Conservation (phyloP, 2,329 filamentous ascomycete genomes). For the Alternaria sp. region DNA sequence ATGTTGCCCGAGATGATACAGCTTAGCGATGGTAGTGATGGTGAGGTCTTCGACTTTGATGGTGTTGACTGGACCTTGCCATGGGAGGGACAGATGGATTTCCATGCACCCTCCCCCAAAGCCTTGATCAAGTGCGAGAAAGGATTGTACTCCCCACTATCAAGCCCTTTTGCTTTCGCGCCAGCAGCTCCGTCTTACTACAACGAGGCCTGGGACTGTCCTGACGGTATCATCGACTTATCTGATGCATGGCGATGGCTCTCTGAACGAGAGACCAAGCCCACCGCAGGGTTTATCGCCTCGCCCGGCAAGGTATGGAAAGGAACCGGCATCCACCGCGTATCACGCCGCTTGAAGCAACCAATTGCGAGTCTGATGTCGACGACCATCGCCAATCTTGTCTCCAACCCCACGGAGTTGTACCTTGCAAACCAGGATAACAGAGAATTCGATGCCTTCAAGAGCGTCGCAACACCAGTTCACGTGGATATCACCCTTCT, state of each 20-base stretch:
- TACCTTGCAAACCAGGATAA: background rate
- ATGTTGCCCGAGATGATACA: slow-evolving; percentile 17
- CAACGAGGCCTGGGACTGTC: background rate
- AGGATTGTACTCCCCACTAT: too few species aligned
- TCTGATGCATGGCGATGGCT: background rate
- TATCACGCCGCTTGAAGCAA: too few species aligned
- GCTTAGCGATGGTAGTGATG: slow-evolving; percentile 28
- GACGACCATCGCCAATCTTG: background rate
- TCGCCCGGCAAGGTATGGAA: background rate
- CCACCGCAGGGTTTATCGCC: background rate
- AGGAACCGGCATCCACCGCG: background rate
- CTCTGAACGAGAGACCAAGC: background rate
- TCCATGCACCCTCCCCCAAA: background rate
- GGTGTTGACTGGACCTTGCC: slow-evolving; percentile 24
- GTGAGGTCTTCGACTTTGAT: slow-evolving; percentile 30
- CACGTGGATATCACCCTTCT: slow-evolving; percentile 26
- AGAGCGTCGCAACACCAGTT: slow-evolving; percentile 26
- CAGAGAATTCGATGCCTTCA: slow-evolving; percentile 24
- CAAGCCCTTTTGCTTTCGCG: too few species aligned
- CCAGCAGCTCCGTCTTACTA: background rate
- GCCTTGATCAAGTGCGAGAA: too few species aligned
- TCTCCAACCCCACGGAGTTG: background rate
- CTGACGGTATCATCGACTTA: background rate
- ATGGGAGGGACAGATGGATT: slow-evolving; percentile 13
- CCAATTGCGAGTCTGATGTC: slow-evolving; percentile 16